These are phyloP conservation scores for Xerocomus brunneocitrinus DNA, from an alignment of 768 basidiomycete species.

Conservation along the genomic window DNA sequence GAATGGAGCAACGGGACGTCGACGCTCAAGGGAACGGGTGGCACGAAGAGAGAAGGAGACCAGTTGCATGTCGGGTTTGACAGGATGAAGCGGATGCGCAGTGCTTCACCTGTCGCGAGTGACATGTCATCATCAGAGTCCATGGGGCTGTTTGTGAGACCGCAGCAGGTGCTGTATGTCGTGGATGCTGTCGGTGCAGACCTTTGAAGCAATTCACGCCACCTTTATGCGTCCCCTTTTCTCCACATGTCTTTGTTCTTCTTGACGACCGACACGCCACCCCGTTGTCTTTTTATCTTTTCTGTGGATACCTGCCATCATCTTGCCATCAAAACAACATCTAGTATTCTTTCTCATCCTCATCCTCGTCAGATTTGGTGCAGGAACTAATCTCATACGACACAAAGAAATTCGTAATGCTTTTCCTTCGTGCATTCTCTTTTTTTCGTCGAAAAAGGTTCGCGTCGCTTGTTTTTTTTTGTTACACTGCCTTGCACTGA, in stretches of 20 bases:
- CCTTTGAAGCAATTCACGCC: constrained; percentile 34
- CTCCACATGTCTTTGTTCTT: background rate
- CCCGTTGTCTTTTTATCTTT: background rate
- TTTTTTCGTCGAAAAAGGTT: background rate
- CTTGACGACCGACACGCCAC: constrained; percentile 9
- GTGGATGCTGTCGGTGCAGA: constrained; percentile 75
- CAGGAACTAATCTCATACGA: constrained; percentile 23
- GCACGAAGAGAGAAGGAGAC: constrained; percentile 56
- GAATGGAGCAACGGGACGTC: constrained; percentile 28
- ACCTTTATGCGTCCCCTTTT: background rate
- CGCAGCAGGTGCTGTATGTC: constrained; percentile 83
- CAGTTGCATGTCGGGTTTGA: constrained; percentile 37
- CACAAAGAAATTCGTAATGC: constrained; percentile 19
- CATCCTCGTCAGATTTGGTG: constrained; percentile 9
- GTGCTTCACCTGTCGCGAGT: constrained; percentile 63
- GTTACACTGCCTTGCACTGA: background rate
- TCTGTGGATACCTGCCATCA: constrained; percentile 8
- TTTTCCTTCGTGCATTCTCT: constrained; percentile 1
- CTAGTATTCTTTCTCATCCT: constrained; percentile 9
- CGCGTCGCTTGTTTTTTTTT: background rate
- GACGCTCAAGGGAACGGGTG: constrained; percentile 34
- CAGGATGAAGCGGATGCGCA: constrained; percentile 54
- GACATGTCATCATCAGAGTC: constrained; percentile 59
- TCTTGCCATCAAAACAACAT: constrained; percentile 9
- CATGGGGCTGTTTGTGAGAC: constrained; percentile 74